These are phyloP conservation scores for Allium sativum DNA, from an alignment of 106 monocot species.

Conservation along the genomic window DNA sequence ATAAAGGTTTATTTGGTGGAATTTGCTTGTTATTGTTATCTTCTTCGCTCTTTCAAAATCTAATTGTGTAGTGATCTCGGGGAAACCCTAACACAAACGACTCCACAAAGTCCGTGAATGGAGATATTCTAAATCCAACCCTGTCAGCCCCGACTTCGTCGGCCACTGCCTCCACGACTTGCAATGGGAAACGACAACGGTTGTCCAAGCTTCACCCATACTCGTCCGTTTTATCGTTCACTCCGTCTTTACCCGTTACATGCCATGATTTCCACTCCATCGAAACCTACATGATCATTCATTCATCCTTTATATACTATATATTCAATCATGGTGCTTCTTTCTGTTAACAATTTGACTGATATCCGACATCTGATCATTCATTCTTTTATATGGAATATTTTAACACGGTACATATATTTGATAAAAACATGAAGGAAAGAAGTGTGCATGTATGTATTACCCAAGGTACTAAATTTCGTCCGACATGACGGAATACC, in stretches of 20 bases:
- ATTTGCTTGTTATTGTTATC: no score
- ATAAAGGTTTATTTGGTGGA: no score
- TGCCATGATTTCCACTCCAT: slow-evolving; percentile 61
- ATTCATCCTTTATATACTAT: no score
- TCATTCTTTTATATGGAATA: neutral
- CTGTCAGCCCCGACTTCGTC: slow-evolving; percentile 50
- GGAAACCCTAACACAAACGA: no score
- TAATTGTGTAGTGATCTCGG: no score
- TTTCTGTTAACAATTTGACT: no score
- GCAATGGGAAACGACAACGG: slow-evolving; percentile 57
- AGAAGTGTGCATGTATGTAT: neutral
- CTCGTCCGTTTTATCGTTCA: slow-evolving; percentile 47
- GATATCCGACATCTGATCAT: neutral
- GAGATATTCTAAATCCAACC: slow-evolving; percentile 53
- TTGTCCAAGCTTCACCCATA: slow-evolving; percentile 58
- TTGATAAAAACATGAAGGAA: neutral
- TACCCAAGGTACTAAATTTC: no score
- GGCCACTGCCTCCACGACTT: slow-evolving; percentile 34
- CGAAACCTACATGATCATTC: slow-evolving; percentile 26
- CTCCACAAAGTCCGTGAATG: slow-evolving; percentile 28
- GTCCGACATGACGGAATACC: no score
- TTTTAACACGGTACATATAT: neutral
- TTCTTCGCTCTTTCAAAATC: no score
- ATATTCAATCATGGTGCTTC: neutral
- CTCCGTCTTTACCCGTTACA: slow-evolving; percentile 54